These are phyloP conservation scores for Claviceps sp. DNA, from an alignment of 2,329 filamentous ascomycete genomes.

Conservation along the genomic window DNA sequence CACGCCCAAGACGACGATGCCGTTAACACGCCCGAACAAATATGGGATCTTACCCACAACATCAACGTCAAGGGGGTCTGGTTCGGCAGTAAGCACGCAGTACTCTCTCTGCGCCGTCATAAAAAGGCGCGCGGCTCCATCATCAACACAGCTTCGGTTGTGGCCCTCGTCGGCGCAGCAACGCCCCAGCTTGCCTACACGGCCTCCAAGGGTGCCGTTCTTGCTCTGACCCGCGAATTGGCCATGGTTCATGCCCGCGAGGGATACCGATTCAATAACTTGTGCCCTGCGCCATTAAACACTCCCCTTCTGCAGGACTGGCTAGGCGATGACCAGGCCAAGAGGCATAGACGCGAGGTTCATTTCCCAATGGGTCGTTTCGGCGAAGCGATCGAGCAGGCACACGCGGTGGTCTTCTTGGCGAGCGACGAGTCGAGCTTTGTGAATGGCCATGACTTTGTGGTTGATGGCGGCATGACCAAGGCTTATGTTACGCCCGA, in stretches of 20 bases:
- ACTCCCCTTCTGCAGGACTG: constrained; percentile 86
- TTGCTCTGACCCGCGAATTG: constrained; percentile 79
- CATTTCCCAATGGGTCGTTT: constrained; percentile 84
- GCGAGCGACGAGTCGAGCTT: constrained; percentile 83
- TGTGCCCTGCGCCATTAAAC: constrained; percentile 86
- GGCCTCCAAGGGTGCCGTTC: constrained; percentile 81
- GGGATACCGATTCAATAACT: constrained; percentile 75
- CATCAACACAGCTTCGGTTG: constrained; percentile 86
- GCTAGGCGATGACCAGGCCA: constrained; percentile 74
- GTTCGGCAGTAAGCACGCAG: constrained; percentile 87
- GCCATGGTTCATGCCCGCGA: constrained; percentile 87
- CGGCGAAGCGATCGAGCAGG: constrained; percentile 88
- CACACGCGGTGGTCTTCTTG: constrained; percentile 75
- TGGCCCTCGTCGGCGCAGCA: constrained; percentile 74
- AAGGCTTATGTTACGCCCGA: constrained; percentile 72
- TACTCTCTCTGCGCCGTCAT: constrained; percentile 66
- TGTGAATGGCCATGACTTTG: constrained; percentile 82
- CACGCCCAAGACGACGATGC: constrained; percentile 71
- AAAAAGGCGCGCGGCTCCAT: constrained; percentile 68
- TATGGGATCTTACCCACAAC: constrained; percentile 87
- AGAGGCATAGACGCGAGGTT: constrained; percentile 70
- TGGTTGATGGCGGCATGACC: constrained; percentile 91
- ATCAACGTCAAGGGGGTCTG: constrained; percentile 99
- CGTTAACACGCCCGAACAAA: constrained; percentile 70
- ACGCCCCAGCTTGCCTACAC: constrained; percentile 89